phyloP scores from a whole-genome alignment of 2,329 filamentous ascomycete species.

The Zarea fungicola region DNA sequence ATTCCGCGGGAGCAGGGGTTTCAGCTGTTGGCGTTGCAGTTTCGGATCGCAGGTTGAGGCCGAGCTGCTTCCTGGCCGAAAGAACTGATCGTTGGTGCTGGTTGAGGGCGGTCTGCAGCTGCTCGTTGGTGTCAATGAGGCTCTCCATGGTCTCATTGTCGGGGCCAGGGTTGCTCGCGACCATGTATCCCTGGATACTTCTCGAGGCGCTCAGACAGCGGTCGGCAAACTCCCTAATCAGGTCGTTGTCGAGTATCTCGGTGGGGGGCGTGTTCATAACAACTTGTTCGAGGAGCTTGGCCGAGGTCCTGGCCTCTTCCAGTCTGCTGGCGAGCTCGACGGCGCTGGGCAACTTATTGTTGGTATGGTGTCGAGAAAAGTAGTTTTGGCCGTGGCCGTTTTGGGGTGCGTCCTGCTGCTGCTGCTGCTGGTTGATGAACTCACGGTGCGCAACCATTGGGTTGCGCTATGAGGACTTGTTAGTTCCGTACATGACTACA shows the following conservation, averaged over 20 bases:
- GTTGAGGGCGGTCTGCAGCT: conserved; percentile 74
- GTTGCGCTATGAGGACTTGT: neutral
- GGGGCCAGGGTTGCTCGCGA: conserved; percentile 68
- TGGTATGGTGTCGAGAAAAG: conserved; percentile 47
- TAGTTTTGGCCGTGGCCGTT: conserved; percentile 47
- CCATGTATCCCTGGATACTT: conserved; percentile 82
- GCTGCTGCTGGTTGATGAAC: neutral
- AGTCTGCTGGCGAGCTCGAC: conserved; percentile 76
- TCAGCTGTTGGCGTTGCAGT: conserved; percentile 22
- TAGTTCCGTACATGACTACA: no score
- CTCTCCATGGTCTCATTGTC: conserved; percentile 93
- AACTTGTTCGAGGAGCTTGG: conserved; percentile 86
- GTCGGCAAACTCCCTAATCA: conserved; percentile 87
- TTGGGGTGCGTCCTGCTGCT: conserved; percentile 10
- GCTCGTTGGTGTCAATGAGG: conserved; percentile 91
- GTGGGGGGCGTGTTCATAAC: conserved; percentile 75
- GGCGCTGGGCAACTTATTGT: conserved; percentile 55
- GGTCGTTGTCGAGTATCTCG: conserved; percentile 76
- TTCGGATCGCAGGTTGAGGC: conserved; percentile 28
- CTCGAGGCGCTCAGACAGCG: conserved; percentile 76
- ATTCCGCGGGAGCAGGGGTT: neutral
- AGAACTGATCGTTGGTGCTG: conserved; percentile 78
- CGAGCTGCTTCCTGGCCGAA: conserved; percentile 53
- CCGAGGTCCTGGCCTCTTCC: conserved; percentile 85
- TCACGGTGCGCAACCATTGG: conserved; percentile 4